Evolutionary conservation across 2,329 filamentous ascomycete genomes (phyloP).

Genomic region (Dothideomycetidae sp.): DNA sequence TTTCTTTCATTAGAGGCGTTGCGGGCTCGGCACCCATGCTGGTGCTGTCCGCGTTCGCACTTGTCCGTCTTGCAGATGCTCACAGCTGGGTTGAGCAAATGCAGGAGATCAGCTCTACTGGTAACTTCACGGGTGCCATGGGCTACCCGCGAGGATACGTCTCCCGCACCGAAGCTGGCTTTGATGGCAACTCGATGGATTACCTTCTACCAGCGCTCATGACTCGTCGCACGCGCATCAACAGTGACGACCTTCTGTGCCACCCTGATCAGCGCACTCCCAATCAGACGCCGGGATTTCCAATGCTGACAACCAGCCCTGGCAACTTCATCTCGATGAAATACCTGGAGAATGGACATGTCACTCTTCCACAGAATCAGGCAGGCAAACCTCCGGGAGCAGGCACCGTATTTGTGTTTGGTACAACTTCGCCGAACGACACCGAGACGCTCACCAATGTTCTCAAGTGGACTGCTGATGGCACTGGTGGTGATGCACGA

Average conservation of each 20-base stretch:
- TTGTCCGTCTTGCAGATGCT: no score
- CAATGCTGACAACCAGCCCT: constrained; percentile 44
- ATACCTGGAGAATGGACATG: constrained; percentile 38
- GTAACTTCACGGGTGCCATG: constrained; percentile 52
- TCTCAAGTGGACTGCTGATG: constrained; percentile 67
- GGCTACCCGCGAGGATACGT: constrained; percentile 66
- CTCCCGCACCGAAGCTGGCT: constrained; percentile 41
- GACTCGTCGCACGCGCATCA: constrained; percentile 34
- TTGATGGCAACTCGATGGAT: constrained; percentile 39
- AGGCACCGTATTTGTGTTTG: constrained; percentile 36
- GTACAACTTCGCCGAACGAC: constrained; percentile 32
- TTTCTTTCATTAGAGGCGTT: background rate
- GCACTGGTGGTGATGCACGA: constrained; percentile 64
- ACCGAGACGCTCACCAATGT: constrained; percentile 50
- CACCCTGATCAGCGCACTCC: constrained; percentile 46
- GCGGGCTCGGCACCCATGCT: no score
- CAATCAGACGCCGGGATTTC: constrained; percentile 39
- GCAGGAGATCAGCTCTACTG: constrained; percentile 55
- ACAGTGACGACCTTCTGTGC: constrained; percentile 45
- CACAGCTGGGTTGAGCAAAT: constrained; percentile 80
- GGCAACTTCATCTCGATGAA: constrained; percentile 35
- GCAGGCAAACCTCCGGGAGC: constrained; percentile 29
- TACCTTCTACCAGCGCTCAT: constrained; percentile 45
- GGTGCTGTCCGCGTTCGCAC: no score
- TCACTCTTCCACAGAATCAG: constrained; percentile 28